These are phyloP conservation scores for Leptoxyphium fumago DNA, from an alignment of 2,329 filamentous ascomycete genomes.

Conservation along the genomic window DNA sequence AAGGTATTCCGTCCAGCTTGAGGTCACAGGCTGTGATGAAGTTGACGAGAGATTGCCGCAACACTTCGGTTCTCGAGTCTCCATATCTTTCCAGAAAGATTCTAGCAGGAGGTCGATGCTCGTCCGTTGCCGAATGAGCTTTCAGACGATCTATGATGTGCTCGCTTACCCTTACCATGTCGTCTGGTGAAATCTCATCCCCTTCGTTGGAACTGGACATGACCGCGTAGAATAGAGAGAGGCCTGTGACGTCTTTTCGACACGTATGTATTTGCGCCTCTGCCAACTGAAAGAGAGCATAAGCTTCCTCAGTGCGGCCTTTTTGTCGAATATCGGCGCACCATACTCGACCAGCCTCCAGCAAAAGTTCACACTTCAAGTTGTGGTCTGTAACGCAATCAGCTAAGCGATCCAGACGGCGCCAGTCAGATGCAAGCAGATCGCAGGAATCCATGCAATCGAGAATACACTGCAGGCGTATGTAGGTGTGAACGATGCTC, in stretches of 20 bases:
- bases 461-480: neutral
- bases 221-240: slow-evolving; percentile 6
- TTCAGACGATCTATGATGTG: slow-evolving; percentile 5
- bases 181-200: neutral
- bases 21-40: slow-evolving; percentile 4
- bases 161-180: slow-evolving; percentile 1
- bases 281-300: slow-evolving; percentile 4
- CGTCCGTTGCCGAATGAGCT: slow-evolving; percentile 1
- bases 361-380: neutral
- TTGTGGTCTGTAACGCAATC: neutral
- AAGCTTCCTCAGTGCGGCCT: slow-evolving; percentile 1
- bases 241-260: slow-evolving; percentile 4
- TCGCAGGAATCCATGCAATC: neutral
- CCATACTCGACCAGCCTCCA: neutral
- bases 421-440: slow-evolving; percentile 1
- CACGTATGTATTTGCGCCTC: slow-evolving; percentile 3
- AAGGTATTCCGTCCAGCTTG: slow-evolving; percentile 2
- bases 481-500: neutral
- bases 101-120: neutral
- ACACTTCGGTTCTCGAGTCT: slow-evolving; percentile 2
- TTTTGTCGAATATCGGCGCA: neutral
- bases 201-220: slow-evolving; percentile 2
- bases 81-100: slow-evolving; percentile 6
- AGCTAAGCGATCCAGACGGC: neutral
- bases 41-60: slow-evolving; percentile 3